A percentile compares a stretch with the other conserved stretches of the same genome.
Conservation (phyloP, 148 eudicot species). For the Bassia scoparia region DNA sequence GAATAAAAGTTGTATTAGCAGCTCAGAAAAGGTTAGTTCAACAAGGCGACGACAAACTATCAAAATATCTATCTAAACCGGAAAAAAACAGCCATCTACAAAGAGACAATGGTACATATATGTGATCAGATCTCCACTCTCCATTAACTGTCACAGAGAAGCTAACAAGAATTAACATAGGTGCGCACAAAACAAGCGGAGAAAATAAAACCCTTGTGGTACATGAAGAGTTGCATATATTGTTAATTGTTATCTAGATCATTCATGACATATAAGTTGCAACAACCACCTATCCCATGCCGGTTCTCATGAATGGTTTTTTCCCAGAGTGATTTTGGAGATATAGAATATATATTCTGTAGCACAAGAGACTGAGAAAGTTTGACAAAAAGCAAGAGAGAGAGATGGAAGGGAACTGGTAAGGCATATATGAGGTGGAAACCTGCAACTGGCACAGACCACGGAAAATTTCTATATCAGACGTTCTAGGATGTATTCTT, state of each 20-base stretch:
- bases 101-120: neutral
- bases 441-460: neutral
- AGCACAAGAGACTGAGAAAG: no score
- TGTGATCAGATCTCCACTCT: neutral
- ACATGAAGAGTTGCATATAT: neutral
- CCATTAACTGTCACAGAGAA: neutral
- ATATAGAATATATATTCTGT: no score
- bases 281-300: neutral
- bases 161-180: neutral
- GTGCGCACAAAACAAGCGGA: neutral
- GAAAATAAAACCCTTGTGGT: no score
- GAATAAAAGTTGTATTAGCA: slow-evolving; percentile 3
- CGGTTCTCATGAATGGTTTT: neutral
- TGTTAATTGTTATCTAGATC: neutral
- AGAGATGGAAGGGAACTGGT: no score
- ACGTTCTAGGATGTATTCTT: neutral
- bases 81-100: neutral
- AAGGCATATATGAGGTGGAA: no score
- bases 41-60: no score
- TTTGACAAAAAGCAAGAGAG: neutral
- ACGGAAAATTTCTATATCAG: neutral
- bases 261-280: no score
- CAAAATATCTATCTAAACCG: neutral
- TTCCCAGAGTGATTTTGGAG: no score
- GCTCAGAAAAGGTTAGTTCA: neutral